These are phyloP conservation scores for Tricholomella constricta DNA, from an alignment of 768 basidiomycete genomes.

Conservation along the genomic window DNA sequence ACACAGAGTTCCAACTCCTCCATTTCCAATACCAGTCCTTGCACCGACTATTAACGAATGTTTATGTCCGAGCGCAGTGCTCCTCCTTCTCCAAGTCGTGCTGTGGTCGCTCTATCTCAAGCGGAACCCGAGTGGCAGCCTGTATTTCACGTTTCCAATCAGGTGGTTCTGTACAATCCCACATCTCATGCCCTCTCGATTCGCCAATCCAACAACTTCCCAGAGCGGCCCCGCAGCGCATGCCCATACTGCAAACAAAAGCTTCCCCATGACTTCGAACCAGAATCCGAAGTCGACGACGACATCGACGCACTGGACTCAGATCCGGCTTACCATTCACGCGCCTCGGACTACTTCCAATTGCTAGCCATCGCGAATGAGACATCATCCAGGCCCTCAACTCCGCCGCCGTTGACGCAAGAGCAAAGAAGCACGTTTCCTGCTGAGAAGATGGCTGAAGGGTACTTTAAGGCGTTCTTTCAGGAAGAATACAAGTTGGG, in stretches of 20 bases:
- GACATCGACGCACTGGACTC: slow-evolving; percentile 34
- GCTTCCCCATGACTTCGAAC: slow-evolving; percentile 47
- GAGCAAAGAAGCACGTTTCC: slow-evolving; percentile 48
- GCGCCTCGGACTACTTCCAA: slow-evolving; percentile 81
- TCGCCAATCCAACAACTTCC: slow-evolving; percentile 32
- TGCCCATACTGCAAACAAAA: slow-evolving; percentile 80
- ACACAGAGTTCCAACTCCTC: no score
- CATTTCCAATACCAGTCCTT: no score
- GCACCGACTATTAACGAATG: neutral
- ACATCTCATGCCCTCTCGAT: slow-evolving; percentile 82
- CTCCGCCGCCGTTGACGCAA: slow-evolving; percentile 39
- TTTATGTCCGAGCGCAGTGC: slow-evolving; percentile 12
- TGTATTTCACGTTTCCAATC: slow-evolving; percentile 80
- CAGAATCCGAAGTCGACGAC: slow-evolving; percentile 16
- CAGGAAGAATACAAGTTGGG: slow-evolving; percentile 86
- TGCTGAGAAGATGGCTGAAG: slow-evolving; percentile 80
- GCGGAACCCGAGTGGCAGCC: slow-evolving; percentile 62
- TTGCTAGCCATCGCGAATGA: slow-evolving; percentile 75
- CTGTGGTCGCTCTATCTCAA: slow-evolving; percentile 20
- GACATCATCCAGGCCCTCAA: slow-evolving; percentile 51
- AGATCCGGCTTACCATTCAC: slow-evolving; percentile 47
- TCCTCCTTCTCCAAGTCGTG: slow-evolving; percentile 19
- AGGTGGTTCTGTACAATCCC: slow-evolving; percentile 87
- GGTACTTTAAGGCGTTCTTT: slow-evolving; percentile 93
- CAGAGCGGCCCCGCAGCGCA: slow-evolving; percentile 24